Evolutionary conservation across 257 asterid species (phyloP).

Genomic region (Primulina tabacum): DNA sequence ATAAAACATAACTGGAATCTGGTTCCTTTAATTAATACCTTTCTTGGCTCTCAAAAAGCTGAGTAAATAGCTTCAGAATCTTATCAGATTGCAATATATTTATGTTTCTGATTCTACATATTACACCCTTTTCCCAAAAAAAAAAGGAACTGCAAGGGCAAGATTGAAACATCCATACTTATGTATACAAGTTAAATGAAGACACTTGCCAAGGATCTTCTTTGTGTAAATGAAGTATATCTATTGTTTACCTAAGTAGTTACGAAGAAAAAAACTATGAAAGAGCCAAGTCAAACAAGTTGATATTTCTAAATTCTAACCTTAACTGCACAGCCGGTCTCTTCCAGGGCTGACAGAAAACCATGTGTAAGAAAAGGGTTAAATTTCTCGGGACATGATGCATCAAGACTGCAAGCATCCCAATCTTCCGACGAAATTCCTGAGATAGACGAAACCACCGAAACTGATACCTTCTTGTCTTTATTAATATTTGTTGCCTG

Average conservation of each 20-base stretch:
- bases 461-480: slow-evolving; percentile 56
- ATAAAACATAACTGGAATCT: too few species aligned
- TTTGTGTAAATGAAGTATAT: background rate
- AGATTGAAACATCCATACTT: too few species aligned
- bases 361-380: slow-evolving; percentile 85
- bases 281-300: slow-evolving; percentile 27
- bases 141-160: too few species aligned
- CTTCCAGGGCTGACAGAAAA: slow-evolving; percentile 94
- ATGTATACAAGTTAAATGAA: too few species aligned
- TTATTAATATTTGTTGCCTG: slow-evolving; percentile 31
- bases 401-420: slow-evolving; percentile 82
- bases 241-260: background rate
- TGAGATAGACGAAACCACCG: slow-evolving; percentile 72
- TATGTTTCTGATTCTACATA: too few species aligned
- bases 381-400: slow-evolving; percentile 57
- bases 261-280: background rate
- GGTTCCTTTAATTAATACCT: too few species aligned
- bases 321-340: slow-evolving; percentile 75
- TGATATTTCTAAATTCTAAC: slow-evolving; percentile 46
- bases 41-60: too few species aligned
- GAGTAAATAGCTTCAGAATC: too few species aligned
- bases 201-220: too few species aligned
- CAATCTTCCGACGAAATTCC: slow-evolving; percentile 72
- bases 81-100: too few species aligned
- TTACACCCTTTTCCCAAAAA: too few species aligned